Evolutionary conservation across 352 stramenopile species (phyloP), one percentile per base, ranked within the genome.

Genomic region (Phytopythium montanum): DNA sequence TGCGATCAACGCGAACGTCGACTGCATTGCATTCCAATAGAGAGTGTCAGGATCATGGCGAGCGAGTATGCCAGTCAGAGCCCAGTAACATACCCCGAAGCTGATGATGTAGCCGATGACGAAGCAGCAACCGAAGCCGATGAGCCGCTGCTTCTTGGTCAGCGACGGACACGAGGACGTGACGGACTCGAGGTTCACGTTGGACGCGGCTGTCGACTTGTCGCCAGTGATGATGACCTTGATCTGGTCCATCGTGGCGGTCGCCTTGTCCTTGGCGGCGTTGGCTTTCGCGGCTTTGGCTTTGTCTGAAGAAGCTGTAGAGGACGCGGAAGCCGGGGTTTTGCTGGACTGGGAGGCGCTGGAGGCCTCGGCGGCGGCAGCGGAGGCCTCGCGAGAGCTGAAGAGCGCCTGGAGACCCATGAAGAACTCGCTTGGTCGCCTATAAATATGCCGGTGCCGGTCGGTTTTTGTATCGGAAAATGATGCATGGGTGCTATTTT

Each of bases 101-200:
- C 77, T 93, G 70, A 93, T 81, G 70, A 95, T 45, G 58, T 92
- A 93, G 6, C 85, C 85, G 21, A 92, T 67, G 23, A 73, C 75
- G 58, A 95, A 95, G 69, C 85, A 95, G n/a, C 62, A 65, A 38
- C 51, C 77, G 39, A 95, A 95, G 54, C 85, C 85, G 31, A 69
- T 71, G 58, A 95, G 57, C 8, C 85, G 78, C 70, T 95, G 85
- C 62, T 69, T 71, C 64, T 73, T 81, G 38, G 73, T 81, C 36
- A 94, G 77, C 64, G 77, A 79, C 23, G 80, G 81, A 42, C 85
- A 92, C 44, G 78, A 76, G 53, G 68, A 72, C 29, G 70, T 68
- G 44, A 90, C 66, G 62, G 74, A 75, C 49, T 92, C 81, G 8
- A 51, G 42, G 0, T 41, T 38, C 2, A 62, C 19, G 38, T 56